These are phyloP conservation scores for Colletotrichum tropicicola DNA, from an alignment of 2,329 filamentous ascomycete species.

Conservation along the genomic window DNA sequence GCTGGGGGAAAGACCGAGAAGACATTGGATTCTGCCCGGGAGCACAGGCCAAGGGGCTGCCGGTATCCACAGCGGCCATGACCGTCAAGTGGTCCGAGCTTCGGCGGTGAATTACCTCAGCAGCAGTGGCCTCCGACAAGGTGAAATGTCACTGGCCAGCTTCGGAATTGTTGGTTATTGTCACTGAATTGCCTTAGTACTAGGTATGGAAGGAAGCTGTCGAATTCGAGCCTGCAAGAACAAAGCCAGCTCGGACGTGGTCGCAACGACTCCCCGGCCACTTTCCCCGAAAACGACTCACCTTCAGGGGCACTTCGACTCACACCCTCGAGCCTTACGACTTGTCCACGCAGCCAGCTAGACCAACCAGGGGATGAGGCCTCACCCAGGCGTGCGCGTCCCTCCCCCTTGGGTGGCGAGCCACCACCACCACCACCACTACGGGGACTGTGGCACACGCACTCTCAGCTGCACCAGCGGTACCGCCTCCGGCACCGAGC, in stretches of 20 bases:
- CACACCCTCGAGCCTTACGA: conserved; percentile 15
- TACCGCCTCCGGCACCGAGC: conserved; percentile 18
- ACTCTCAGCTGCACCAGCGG: background rate
- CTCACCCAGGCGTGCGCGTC: conserved; percentile 21
- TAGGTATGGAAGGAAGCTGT: no score
- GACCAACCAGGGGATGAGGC: background rate
- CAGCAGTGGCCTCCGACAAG: background rate
- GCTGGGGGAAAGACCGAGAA: background rate
- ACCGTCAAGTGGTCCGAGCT: background rate
- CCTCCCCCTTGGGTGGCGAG: conserved; percentile 13
- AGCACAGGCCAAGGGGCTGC: background rate
- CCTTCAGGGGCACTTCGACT: conserved; percentile 7
- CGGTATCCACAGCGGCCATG: background rate
- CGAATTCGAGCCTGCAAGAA: background rate
- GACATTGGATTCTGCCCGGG: no score
- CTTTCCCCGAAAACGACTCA: conserved; percentile 6
- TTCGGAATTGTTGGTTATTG: background rate
- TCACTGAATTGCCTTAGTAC: background rate
- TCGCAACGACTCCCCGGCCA: background rate
- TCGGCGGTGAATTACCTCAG: background rate
- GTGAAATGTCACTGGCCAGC: conserved; percentile 2
- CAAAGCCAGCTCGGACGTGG: background rate
- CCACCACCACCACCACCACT: background rate
- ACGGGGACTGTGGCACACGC: conserved; percentile 6
- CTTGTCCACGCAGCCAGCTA: conserved; percentile 5